Conservation (phyloP, 2,329 filamentous ascomycete genomes). For the Apiospora marii region DNA sequence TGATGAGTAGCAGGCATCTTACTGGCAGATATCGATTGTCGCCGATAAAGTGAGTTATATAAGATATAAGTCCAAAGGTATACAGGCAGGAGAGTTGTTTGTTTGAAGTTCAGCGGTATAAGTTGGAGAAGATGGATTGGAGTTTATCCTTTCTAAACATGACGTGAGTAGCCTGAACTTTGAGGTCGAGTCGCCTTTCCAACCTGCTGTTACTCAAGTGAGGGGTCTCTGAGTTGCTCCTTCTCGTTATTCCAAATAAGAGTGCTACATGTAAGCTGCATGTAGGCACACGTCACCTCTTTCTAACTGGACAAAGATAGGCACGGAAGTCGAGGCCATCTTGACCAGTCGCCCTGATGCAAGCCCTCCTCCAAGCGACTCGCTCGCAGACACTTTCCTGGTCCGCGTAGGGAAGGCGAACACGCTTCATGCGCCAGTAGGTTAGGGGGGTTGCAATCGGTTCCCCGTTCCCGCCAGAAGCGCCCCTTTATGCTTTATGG, state of each 20-base stretch:
- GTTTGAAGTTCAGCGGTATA: background rate
- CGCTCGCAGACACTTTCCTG: background rate
- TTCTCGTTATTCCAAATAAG: background rate
- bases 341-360: background rate
- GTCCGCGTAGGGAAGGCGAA: background rate
- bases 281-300: slow-evolving; percentile 4
- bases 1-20: slow-evolving; percentile 1
- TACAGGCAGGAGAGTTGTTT: background rate
- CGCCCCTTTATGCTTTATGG: background rate
- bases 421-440: background rate
- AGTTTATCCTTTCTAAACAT: background rate
- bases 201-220: background rate
- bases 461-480: background rate
- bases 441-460: background rate
- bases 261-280: background rate
- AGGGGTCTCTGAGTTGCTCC: background rate
- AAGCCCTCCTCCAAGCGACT: background rate
- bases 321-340: background rate
- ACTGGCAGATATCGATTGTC: background rate
- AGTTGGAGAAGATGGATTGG: background rate
- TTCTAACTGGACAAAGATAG: slow-evolving; percentile 5
- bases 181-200: background rate
- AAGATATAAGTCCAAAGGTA: background rate
- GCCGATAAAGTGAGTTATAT: background rate
- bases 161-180: slow-evolving; percentile 10